phyloP scores from a whole-genome alignment of 164 flowering plant species.

The Chimonanthus salicifolius region DNA sequence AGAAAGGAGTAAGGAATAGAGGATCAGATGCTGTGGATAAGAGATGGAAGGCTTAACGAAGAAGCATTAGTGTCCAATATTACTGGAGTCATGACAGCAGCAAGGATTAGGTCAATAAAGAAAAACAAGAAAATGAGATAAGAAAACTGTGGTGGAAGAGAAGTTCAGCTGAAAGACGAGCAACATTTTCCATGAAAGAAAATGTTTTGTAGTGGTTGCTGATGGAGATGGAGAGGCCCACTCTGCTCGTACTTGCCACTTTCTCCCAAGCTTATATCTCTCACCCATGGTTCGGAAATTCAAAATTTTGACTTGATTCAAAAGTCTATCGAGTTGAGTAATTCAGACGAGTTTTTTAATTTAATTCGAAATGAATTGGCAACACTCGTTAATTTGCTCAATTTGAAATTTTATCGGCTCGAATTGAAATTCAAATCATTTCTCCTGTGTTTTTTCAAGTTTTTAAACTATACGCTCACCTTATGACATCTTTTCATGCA shows the following conservation, averaged over 20 bases:
- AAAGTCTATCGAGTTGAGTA: too few species aligned
- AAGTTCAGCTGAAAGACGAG: too few species aligned
- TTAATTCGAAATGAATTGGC: neutral
- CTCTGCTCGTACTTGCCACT: neutral
- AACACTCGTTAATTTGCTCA: neutral
- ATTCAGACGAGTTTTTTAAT: too few species aligned
- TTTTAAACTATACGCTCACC: too few species aligned
- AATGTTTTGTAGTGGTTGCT: neutral
- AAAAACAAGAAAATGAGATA: neutral
- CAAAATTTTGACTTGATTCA: too few species aligned
- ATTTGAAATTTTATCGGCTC: neutral
- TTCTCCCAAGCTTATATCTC: neutral
- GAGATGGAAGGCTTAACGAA: neutral
- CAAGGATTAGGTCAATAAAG: neutral
- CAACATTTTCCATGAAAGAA: neutral
- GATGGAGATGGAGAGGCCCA: neutral
- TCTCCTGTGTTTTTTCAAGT: too few species aligned
- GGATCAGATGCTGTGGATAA: neutral
- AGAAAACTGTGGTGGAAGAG: neutral
- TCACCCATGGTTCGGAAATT: neutral
- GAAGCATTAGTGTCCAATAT: neutral
- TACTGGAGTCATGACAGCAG: neutral
- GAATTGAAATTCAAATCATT: too few species aligned
- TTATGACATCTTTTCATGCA: too few species aligned
- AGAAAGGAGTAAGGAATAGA: too few species aligned